These are phyloP conservation scores for Juglanconis juglandina DNA, from an alignment of 2,329 filamentous ascomycete genomes.

Conservation along the genomic window DNA sequence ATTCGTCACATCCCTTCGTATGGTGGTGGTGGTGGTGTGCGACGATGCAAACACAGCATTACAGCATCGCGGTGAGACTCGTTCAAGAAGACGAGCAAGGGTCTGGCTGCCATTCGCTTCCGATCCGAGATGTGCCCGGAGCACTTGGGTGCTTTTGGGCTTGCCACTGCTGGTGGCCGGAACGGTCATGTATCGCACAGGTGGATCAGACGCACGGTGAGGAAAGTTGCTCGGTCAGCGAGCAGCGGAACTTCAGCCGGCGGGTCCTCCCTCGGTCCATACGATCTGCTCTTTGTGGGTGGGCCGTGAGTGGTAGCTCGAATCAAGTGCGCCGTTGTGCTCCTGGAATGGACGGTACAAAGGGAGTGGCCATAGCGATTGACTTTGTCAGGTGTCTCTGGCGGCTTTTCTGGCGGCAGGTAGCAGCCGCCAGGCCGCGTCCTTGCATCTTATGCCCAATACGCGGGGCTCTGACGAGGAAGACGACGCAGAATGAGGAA, in stretches of 20 bases:
- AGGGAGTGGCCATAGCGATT: background rate
- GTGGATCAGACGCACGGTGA: background rate
- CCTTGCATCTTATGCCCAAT: background rate
- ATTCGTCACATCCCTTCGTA: conserved; percentile 2
- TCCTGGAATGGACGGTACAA: background rate
- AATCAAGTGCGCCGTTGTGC: background rate
- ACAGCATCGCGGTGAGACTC: conserved; percentile 6
- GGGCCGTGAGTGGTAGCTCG: background rate
- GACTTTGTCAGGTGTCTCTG: background rate
- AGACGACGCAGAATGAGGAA: background rate
- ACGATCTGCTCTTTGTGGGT: background rate
- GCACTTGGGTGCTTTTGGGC: background rate
- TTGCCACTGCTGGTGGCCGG: background rate
- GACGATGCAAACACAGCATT: conserved; percentile 4
- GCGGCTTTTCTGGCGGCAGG: background rate
- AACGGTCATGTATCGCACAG: background rate
- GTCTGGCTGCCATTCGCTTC: background rate
- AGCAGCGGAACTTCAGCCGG: background rate
- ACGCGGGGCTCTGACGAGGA: background rate
- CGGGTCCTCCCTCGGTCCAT: background rate
- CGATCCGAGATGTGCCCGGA: background rate
- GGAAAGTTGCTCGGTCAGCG: background rate
- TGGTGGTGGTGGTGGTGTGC: conserved; percentile 3
- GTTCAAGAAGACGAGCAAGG: background rate
- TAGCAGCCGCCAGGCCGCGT: background rate